Percentiles rank a stretch among this genome's conserved stretches.
Evolutionary conservation across 148 eudicot species (phyloP).

Genomic region (Camellia lanceoleosa): DNA sequence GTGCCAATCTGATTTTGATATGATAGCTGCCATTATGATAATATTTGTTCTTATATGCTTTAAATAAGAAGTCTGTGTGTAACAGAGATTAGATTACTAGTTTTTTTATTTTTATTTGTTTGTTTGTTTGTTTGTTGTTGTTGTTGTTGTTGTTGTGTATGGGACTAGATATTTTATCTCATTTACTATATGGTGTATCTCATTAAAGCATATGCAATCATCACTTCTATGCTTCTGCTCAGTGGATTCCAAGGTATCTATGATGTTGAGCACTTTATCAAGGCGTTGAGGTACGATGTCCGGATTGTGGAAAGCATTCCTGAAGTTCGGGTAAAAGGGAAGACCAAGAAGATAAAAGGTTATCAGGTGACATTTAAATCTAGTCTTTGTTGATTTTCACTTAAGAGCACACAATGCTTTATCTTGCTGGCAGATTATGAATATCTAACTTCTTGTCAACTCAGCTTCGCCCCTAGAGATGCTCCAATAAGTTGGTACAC

Average conservation of each 20-base stretch:
- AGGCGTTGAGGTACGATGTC: slow-evolving; percentile 71
- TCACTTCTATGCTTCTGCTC: slow-evolving; percentile 25
- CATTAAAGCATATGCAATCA: neutral
- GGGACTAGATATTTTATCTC: slow-evolving; percentile 1
- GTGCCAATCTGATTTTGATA: neutral
- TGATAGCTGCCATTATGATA: neutral
- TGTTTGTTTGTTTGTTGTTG: too few species aligned
- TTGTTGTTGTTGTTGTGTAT: slow-evolving; percentile 16
- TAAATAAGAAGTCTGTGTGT: neutral
- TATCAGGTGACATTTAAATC: slow-evolving; percentile 42
- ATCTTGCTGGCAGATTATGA: neutral
- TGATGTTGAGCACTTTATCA: slow-evolving; percentile 89
- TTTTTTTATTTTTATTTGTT: too few species aligned
- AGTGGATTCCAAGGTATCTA: slow-evolving; percentile 94
- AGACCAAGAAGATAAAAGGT: slow-evolving; percentile 73
- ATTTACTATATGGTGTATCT: neutral
- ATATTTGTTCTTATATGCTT: neutral
- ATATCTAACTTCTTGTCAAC: slow-evolving; percentile 15
- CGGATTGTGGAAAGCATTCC: slow-evolving; percentile 72
- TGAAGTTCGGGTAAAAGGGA: slow-evolving; percentile 68
- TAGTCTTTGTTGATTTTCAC: slow-evolving; percentile 2
- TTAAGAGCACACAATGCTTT: neutral
- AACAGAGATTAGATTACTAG: too few species aligned
- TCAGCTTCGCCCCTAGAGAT: slow-evolving; percentile 87
- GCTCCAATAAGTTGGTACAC: slow-evolving; percentile 93